Percentiles rank a stretch among this genome's conserved stretches.
Evolutionary conservation across 257 asterid genomes (phyloP).

Genomic region (Scutellaria galericulata): DNA sequence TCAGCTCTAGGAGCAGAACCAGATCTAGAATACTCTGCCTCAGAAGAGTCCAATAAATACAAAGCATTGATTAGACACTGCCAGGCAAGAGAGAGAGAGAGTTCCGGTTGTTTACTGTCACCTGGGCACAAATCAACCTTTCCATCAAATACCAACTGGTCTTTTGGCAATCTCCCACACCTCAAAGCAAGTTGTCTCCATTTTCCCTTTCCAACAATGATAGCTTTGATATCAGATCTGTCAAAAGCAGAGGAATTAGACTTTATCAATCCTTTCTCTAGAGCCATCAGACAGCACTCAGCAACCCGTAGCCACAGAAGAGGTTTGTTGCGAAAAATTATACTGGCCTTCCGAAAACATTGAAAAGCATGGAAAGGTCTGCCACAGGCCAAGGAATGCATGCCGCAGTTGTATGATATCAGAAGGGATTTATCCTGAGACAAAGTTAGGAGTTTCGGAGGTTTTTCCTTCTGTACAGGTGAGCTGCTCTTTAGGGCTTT

Average conservation of each 20-base stretch:
- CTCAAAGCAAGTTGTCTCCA: conserved; percentile 79
- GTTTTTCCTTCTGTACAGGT: conserved; percentile 60
- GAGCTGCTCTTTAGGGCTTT: conserved; percentile 69
- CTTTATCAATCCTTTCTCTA: conserved; percentile 70
- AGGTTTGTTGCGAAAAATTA: conserved; percentile 63
- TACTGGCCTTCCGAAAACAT: conserved; percentile 71
- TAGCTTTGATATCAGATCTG: conserved; percentile 55
- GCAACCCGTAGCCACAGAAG: conserved; percentile 85
- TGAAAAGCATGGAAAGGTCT: conserved; percentile 77
- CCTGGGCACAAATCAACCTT: conserved; percentile 40
- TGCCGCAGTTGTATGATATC: conserved; percentile 77
- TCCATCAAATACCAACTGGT: conserved; percentile 37
- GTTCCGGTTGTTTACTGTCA: conserved; percentile 49
- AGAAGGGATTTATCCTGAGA: conserved; percentile 73
- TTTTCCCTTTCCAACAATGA: conserved; percentile 85
- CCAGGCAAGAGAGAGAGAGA: conserved; percentile 69
- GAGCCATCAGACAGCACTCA: conserved; percentile 91
- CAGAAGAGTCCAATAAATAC: conserved; percentile 59
- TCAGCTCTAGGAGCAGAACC: conserved; percentile 40
- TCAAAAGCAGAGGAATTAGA: conserved; percentile 42
- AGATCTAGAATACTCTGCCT: conserved; percentile 47
- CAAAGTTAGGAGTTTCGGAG: conserved; percentile 58
- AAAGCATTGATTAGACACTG: conserved; percentile 76
- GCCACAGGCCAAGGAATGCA: conserved; percentile 77
- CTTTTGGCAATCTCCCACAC: conserved; percentile 44